Conservation (phyloP, 257 asterid species). For the Nemophila menziesii region DNA sequence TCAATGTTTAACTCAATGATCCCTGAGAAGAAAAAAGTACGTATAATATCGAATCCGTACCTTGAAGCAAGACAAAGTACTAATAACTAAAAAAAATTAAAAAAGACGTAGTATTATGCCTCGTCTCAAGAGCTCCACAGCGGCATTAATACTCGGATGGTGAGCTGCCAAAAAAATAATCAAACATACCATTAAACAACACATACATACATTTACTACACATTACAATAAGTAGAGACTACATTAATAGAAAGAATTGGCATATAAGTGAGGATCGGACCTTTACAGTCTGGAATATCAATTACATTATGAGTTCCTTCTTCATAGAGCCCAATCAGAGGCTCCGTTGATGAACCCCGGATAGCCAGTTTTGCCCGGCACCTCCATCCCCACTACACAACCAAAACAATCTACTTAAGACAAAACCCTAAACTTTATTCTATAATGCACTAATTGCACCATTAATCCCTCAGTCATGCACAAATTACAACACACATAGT, state of each 20-base stretch:
- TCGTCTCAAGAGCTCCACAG: conserved; percentile 61
- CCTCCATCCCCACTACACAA: conserved; percentile 88
- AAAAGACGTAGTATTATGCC: conserved; percentile 22
- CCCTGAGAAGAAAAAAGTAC: conserved; percentile 23
- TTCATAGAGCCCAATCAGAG: conserved; percentile 82
- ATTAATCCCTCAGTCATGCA: neutral
- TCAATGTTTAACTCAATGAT: conserved; percentile 52
- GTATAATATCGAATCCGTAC: neutral
- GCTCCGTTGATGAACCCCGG: conserved; percentile 56
- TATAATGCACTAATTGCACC: conserved; percentile 6
- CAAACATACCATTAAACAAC: neutral
- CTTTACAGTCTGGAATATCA: conserved; percentile 87
- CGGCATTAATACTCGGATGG: conserved; percentile 84
- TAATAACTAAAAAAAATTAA: neutral
- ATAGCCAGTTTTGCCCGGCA: conserved; percentile 93
- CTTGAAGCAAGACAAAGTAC: neutral
- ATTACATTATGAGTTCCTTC: conserved; percentile 78
- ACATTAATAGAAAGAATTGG: neutral
- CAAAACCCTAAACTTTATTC: conserved; percentile 5
- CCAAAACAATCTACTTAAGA: neutral
- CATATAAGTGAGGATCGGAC: conserved; percentile 14
- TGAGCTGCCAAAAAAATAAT: conserved; percentile 45
- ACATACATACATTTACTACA: neutral
- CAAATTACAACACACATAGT: neutral
- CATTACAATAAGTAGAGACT: neutral